Evolutionary conservation across 2,329 filamentous ascomycete genomes (phyloP).

Genomic region (Aspergillus sp.): DNA sequence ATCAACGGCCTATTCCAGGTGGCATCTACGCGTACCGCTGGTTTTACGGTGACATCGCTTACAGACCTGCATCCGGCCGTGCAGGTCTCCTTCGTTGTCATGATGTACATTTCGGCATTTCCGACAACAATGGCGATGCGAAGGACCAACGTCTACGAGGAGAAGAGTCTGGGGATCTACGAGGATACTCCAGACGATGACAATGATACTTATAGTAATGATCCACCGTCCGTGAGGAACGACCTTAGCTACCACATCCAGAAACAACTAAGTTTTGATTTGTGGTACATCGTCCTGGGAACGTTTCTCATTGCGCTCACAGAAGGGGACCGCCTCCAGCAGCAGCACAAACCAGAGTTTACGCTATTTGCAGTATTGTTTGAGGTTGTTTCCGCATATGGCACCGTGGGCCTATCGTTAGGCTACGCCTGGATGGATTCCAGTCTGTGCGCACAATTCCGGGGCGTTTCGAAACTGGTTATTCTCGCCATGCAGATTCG

Average conservation of each 20-base stretch:
- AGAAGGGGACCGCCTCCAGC: slow-evolving; percentile 63
- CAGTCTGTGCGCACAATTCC: slow-evolving; percentile 73
- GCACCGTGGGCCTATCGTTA: slow-evolving; percentile 79
- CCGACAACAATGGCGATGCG: slow-evolving; percentile 92
- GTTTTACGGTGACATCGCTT: slow-evolving; percentile 73
- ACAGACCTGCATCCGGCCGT: slow-evolving; percentile 74
- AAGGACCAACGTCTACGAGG: slow-evolving; percentile 91
- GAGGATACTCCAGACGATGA: slow-evolving; percentile 53
- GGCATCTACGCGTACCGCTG: slow-evolving; percentile 78
- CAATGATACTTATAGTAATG: slow-evolving; percentile 10
- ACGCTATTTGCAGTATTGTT: slow-evolving; percentile 63
- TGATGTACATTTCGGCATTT: slow-evolving; percentile 99
- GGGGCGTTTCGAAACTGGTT: slow-evolving; percentile 54
- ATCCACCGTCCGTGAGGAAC: slow-evolving; percentile 47
- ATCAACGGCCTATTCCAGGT: slow-evolving; percentile 86
- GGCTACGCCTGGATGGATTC: slow-evolving; percentile 67
- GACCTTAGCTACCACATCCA: slow-evolving; percentile 84
- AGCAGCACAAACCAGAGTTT: slow-evolving; percentile 49
- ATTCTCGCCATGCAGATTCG: slow-evolving; percentile 58
- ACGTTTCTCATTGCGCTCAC: slow-evolving; percentile 84
- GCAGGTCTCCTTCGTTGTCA: slow-evolving; percentile 90
- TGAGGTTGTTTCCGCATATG: slow-evolving; percentile 79
- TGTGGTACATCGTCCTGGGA: slow-evolving; percentile 92
- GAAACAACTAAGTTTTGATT: slow-evolving; percentile 83
- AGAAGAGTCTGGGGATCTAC: slow-evolving; percentile 56